Conservation (phyloP, 768 basidiomycete species). For the Tulasnella sp. region DNA sequence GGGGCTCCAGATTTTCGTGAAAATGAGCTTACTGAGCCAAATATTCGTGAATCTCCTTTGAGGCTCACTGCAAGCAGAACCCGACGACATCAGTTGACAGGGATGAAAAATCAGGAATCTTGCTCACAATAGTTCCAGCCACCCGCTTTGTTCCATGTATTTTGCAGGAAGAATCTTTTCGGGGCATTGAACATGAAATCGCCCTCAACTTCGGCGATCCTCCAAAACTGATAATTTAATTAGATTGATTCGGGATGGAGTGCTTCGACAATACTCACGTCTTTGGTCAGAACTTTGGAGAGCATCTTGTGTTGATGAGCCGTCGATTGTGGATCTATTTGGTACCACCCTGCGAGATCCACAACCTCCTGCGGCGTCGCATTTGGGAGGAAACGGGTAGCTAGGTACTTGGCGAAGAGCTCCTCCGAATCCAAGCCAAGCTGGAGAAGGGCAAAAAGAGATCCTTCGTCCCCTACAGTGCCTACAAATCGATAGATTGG, state of each 20-base stretch:
- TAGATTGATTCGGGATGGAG: neutral
- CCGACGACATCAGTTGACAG: too few relatives aligned
- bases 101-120: too few relatives aligned
- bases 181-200: neutral
- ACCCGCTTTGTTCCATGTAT: neutral
- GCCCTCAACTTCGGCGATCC: slow-evolving; percentile 1
- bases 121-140: neutral
- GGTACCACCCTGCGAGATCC: neutral
- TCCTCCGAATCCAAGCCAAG: neutral
- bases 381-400: neutral
- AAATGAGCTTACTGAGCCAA: too few relatives aligned
- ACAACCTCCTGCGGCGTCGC: neutral
- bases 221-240: neutral
- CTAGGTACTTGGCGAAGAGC: neutral
- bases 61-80: too few relatives aligned
- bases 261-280: neutral
- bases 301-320: neutral
- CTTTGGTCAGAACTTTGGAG: neutral
- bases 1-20: too few relatives aligned
- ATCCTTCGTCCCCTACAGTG: neutral
- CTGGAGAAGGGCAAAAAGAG: neutral
- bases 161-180: neutral
- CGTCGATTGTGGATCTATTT: too few relatives aligned
- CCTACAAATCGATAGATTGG: neutral
- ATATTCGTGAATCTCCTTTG: too few relatives aligned